Percentiles rank a stretch among this genome's conserved stretches.
Conservation (phyloP, 148 eudicot genomes). For the Linanthus parryae region DNA sequence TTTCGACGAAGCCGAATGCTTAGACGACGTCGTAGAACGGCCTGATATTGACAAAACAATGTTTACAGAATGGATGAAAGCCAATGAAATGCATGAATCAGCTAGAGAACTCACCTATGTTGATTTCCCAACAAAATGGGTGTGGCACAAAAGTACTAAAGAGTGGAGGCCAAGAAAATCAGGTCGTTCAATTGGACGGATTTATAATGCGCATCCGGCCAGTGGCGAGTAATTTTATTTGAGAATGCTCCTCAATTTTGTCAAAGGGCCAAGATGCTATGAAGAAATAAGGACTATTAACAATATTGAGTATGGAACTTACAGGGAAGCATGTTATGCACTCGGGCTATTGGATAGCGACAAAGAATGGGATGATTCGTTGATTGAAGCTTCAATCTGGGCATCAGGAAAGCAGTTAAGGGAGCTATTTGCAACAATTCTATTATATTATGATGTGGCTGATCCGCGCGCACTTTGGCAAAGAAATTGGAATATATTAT, state of each 20-base stretch:
- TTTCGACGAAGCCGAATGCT: not conserved
- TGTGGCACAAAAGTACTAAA: not conserved
- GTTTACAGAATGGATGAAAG: constrained; percentile 2
- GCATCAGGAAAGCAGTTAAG: not conserved
- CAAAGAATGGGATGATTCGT: not conserved
- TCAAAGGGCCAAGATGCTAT: not conserved
- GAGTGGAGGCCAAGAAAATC: not conserved
- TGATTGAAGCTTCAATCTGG: not conserved
- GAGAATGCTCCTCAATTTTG: not conserved
- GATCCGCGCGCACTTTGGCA: not conserved
- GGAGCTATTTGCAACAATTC: not conserved
- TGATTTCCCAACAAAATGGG: not conserved
- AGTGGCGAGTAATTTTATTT: not conserved
- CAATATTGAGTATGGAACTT: not conserved
- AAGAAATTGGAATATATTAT: not conserved
- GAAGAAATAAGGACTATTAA: not conserved
- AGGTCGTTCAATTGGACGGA: not conserved
- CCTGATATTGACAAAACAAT: not conserved
- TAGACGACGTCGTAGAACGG: too few species aligned
- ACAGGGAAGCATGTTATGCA: not conserved
- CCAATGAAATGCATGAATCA: not conserved
- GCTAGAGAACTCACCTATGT: not conserved
- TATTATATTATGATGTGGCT: not conserved
- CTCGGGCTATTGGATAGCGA: not conserved
- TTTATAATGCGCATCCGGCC: not conserved